These are phyloP conservation scores for Talaromyces borbonicus DNA, from an alignment of 495 filamentous ascomycete species.

Conservation along the genomic window DNA sequence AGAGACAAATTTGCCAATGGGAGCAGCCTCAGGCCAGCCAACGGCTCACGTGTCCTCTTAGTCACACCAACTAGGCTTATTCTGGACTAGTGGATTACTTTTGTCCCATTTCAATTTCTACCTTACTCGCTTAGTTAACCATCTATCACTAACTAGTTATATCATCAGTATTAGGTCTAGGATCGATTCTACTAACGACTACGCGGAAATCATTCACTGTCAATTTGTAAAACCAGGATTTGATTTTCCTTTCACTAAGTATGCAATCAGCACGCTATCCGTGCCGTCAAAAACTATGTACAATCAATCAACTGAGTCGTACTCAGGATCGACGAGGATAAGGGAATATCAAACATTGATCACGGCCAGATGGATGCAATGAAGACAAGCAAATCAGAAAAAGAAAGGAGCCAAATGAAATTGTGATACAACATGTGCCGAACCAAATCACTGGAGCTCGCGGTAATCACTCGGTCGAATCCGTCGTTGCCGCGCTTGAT, in stretches of 20 bases:
- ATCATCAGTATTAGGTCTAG: too few relatives aligned
- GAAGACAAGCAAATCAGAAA: background rate
- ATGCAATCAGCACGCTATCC: too few relatives aligned
- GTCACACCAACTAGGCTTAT: background rate
- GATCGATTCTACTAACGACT: too few relatives aligned
- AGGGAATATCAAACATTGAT: too few relatives aligned
- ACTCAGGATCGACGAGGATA: too few relatives aligned
- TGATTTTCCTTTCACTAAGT: too few relatives aligned
- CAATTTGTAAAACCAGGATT: background rate
- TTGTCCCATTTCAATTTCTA: background rate
- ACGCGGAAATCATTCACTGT: too few relatives aligned
- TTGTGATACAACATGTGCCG: constrained; percentile 5
- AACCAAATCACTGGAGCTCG: constrained; percentile 56
- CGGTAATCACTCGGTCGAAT: constrained; percentile 82
- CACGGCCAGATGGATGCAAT: too few relatives aligned
- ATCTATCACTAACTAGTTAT: too few relatives aligned
- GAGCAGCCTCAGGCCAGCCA: background rate
- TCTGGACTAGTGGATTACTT: background rate
- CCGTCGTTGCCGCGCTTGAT: constrained; percentile 66
- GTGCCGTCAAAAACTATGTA: too few relatives aligned
- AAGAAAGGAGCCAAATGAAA: background rate
- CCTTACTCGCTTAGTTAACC: too few relatives aligned
- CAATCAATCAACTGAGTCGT: too few relatives aligned
- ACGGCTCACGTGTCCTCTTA: background rate
- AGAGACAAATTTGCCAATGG: background rate